phyloP scores from a whole-genome alignment of 169 alveolate species.

The Hammondia hammondi region DNA sequence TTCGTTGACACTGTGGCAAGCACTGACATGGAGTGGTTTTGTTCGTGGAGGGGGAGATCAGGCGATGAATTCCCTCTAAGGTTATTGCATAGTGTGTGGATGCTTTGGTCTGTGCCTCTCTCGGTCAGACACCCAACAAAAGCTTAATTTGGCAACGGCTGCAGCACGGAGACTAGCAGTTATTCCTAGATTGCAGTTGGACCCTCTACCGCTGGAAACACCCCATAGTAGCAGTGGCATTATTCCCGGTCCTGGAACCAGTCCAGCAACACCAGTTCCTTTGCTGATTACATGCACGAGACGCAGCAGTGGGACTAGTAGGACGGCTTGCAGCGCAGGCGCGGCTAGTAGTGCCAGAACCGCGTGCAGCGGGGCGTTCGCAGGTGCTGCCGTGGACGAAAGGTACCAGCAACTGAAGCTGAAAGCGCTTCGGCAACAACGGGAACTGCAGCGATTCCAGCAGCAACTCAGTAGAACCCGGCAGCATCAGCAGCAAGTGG shows the following conservation, averaged over 20 bases:
- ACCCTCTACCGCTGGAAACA: background rate
- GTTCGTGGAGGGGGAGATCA: too few species aligned
- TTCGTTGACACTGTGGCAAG: too few species aligned
- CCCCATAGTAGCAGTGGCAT: background rate
- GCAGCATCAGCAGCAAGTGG: slow-evolving; percentile 25
- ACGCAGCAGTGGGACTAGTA: background rate
- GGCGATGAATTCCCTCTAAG: too few species aligned
- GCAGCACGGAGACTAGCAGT: slow-evolving; percentile 18
- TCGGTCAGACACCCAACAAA: background rate
- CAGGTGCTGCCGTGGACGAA: background rate
- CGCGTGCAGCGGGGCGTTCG: background rate
- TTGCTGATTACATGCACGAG: background rate
- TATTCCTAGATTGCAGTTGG: slow-evolving; percentile 4
- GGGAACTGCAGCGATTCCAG: background rate
- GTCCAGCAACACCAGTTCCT: background rate
- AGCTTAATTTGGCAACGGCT: background rate
- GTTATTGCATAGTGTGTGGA: too few species aligned
- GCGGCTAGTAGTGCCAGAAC: background rate
- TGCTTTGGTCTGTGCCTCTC: background rate
- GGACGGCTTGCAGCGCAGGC: background rate
- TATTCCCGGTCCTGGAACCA: background rate
- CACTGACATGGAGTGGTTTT: too few species aligned
- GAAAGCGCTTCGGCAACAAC: slow-evolving; percentile 17
- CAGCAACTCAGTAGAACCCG: background rate
- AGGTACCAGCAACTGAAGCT: background rate